A percentile compares a stretch with the other conserved stretches of the same genome.
phyloP scores from a whole-genome alignment of 495 filamentous ascomycete species.

The Penicillium simplicissimum region DNA sequence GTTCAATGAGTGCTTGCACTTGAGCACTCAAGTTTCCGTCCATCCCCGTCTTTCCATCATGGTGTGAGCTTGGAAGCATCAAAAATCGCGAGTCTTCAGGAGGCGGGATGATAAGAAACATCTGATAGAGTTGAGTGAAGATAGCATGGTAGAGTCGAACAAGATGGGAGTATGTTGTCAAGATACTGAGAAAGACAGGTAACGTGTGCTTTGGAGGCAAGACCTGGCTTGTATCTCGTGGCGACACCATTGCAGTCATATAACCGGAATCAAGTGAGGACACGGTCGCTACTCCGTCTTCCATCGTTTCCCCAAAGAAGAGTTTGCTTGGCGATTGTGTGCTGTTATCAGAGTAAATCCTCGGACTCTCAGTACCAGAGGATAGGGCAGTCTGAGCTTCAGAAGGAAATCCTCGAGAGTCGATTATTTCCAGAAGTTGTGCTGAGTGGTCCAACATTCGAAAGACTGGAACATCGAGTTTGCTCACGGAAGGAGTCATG shows the following conservation, averaged over 20 bases:
- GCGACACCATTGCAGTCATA: slow-evolving; percentile 1
- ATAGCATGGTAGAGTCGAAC: slow-evolving; percentile 19
- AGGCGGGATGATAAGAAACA: slow-evolving; percentile 21
- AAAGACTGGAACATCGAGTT: slow-evolving; percentile 21
- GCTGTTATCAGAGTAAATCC: not conserved
- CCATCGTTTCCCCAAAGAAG: not conserved
- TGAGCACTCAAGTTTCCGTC: slow-evolving; percentile 16
- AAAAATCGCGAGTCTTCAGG: slow-evolving; percentile 15
- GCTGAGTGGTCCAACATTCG: slow-evolving; percentile 25
- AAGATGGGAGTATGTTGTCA: slow-evolving; percentile 24
- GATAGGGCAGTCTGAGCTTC: not conserved
- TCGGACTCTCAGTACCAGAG: not conserved
- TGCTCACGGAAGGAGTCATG: not conserved
- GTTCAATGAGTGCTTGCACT: slow-evolving; percentile 19
- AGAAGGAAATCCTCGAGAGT: not conserved
- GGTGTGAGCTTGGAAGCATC: slow-evolving; percentile 13
- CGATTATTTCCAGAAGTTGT: slow-evolving; percentile 20
- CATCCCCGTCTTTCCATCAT: slow-evolving; percentile 21
- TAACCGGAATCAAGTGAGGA: slow-evolving; percentile 18
- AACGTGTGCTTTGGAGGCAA: slow-evolving; percentile 4
- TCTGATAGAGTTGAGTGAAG: slow-evolving; percentile 24
- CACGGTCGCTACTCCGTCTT: slow-evolving; percentile 6
- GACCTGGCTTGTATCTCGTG: not conserved
- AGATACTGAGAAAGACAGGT: slow-evolving; percentile 12
- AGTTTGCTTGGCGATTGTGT: not conserved